Base-by-base conservation (phyloP, 1,139 yeast genomes). In the Yamadazyma buinensis region DNA sequence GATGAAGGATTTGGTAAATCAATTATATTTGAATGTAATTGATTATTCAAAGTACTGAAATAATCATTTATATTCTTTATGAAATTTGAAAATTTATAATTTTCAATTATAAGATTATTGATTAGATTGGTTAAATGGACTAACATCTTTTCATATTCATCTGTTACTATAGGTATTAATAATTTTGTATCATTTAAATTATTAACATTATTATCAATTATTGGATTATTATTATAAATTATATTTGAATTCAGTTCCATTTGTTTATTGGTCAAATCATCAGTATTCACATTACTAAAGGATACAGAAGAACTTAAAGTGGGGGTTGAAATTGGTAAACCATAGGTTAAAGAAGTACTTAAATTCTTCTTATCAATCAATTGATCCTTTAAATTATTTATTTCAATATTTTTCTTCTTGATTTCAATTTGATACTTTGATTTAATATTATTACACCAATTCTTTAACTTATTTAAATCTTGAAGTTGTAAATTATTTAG, bases 401-500 rank as follows among this genome's bases (percentile, higher is more conserved):
- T 63, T 29, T 57, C 61, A 17, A 59, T 30, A 18, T 58, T 54
- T 40, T 67, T 66, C 44, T 55, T 57, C 43, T 66, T 67, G 33
- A 68, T 40, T 36, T 72, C 77, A 12, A 67, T 56, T 13, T 67
- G 68, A 39, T 61, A 64, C 38, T 65, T 67, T 3, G 55, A 48
- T 37, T 61, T 59, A 15, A 67, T 41, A 32, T 67, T 68, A 28
- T 45, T 40, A 29, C 57, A 53, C 57, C 62, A 51, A 33, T 42
- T 49, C 32, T 59, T 60, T 32, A 64, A 41, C 34, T 57, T 55
- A 14, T 44, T 44, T 28, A 64, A 38, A 41, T 65, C 69, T 19
- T 56, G 56, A 2, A 51, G 28, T 37, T 64, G 68, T 7, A 51
- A 39, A 43, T 56, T 56, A 37, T 62, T 65, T 15, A 46, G 44